A percentile compares a stretch with the other conserved stretches of the same genome.
Evolutionary conservation across 345 rosid species (phyloP).

Genomic region (Dipteronia dyeriana): DNA sequence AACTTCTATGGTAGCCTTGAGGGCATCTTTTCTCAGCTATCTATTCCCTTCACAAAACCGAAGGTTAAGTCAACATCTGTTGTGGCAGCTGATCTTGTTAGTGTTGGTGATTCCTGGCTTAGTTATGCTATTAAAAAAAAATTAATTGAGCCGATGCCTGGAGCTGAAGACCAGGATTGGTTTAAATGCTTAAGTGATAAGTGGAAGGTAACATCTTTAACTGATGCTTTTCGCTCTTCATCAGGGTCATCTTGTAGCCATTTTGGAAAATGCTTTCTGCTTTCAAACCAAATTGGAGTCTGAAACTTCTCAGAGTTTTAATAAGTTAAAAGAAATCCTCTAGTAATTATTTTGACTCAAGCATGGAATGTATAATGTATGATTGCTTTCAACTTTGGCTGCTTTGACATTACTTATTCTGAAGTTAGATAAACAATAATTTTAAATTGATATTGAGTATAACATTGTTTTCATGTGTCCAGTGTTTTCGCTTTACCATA

Average conservation of each 20-base stretch:
- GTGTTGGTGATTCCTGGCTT: constrained; percentile 88
- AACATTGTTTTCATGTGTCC: background rate
- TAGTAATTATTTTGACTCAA: too few relatives aligned
- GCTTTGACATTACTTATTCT: background rate
- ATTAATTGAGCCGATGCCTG: constrained; percentile 63
- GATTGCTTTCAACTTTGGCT: too few relatives aligned
- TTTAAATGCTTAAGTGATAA: constrained; percentile 57
- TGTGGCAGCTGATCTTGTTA: constrained; percentile 68
- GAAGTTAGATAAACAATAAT: background rate
- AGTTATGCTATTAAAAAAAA: constrained; percentile 54
- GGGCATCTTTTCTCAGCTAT: constrained; percentile 56
- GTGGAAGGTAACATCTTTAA: constrained; percentile 72
- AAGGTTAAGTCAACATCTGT: constrained; percentile 43
- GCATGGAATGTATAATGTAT: too few relatives aligned
- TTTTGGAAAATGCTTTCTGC: too few relatives aligned
- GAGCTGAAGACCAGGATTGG: constrained; percentile 77
- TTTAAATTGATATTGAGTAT: background rate
- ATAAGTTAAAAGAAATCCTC: too few relatives aligned
- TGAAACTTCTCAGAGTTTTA: too few relatives aligned
- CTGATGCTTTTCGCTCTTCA: background rate
- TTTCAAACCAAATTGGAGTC: too few relatives aligned
- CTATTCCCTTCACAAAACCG: constrained; percentile 31
- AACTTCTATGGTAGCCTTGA: constrained; percentile 56
- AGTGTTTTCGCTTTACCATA: background rate
- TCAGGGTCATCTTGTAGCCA: too few relatives aligned